Conservation (phyloP, 2,329 filamentous ascomycete genomes). For the Sclerotinia subarctica region DNA sequence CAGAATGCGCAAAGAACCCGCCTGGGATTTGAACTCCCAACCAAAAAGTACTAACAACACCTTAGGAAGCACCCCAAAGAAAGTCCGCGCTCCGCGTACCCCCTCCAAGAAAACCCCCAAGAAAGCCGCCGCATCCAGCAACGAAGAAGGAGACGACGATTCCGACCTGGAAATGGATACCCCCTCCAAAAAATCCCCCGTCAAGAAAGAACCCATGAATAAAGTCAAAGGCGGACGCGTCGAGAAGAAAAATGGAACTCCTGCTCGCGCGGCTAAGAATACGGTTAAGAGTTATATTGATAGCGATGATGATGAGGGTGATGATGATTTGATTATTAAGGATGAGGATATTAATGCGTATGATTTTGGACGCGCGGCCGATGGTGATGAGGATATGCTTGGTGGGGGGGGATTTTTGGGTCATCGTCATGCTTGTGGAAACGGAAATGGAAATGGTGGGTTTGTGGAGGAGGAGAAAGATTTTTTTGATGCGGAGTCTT, state of each 20-base stretch:
- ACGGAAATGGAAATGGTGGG: not conserved
- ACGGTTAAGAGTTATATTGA: constrained; percentile 4
- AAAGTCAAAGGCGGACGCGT: constrained; percentile 30
- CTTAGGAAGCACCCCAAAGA: constrained; percentile 13
- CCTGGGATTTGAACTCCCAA: constrained; percentile 27
- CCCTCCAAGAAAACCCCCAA: constrained; percentile 13
- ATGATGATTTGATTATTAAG: constrained; percentile 17
- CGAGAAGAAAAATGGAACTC: constrained; percentile 18
- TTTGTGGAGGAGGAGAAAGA: not conserved
- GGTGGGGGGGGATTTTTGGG: not conserved
- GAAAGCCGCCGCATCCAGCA: not conserved
- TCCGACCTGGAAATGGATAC: not conserved
- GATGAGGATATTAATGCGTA: not conserved
- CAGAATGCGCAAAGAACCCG: constrained; percentile 28
- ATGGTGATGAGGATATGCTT: constrained; percentile 8
- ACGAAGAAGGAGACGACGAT: constrained; percentile 24
- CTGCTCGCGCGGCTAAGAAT: not conserved
- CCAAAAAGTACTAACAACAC: constrained; percentile 23
- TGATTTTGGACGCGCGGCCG: not conserved
- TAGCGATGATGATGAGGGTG: constrained; percentile 19
- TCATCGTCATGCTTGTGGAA: not conserved
- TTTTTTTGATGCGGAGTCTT: constrained; percentile 5
- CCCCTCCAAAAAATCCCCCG: constrained; percentile 27
- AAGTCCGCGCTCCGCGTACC: not conserved
- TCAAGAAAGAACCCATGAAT: constrained; percentile 27